Evolutionary conservation across 2,329 filamentous ascomycete species (phyloP), one percentile per base, ranked within the genome.

Genomic region (Hypomyces perniciosus): DNA sequence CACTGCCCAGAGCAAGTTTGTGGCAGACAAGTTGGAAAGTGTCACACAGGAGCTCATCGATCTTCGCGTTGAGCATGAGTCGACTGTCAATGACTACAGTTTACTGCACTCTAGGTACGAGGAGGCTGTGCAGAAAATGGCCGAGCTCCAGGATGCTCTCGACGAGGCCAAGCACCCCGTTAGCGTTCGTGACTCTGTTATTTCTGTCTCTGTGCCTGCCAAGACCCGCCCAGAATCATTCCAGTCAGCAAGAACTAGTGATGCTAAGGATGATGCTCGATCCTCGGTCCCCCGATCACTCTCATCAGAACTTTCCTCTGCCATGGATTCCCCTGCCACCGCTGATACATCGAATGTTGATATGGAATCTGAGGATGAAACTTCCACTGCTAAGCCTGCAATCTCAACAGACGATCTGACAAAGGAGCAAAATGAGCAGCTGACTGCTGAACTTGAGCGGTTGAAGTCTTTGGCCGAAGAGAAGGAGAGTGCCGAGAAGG

Each of bases 1-100:
- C 63, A 84, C 88, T 10, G 87, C 88, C 0, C 91, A 96, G 66
- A 85, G 83, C 41, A 87, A 85, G 57, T 90, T 90, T 61, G 88
- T 96, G 48, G 86, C 88, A 6, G 92, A 97, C 65, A 96, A 97
- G 71, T 80, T 97, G 10, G 92, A 97, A 62, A 85, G 78, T 37
- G 86, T 97, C 38, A 93, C 87, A 0, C 90, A 95, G 65, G 93
- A 99, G 69, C 83, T 99, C 2, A 81, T 96, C 51, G 89, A 93
- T 60, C 80, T 99, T 46, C 86, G 88, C 12, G 85, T 95, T 38
- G 90, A 96, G 68, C 93, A 99, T 61, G 92, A 97, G 66, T 76
- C 79, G 7, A 92, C 90, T 0, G 65, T 95, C 13, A 84, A 79
- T 56, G 90, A 97, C 52, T 92, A 85, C 60, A 88, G 95, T 56